Evolutionary conservation across 305 asterid species (phyloP).

Genomic region (Fraxinus floribunda): DNA sequence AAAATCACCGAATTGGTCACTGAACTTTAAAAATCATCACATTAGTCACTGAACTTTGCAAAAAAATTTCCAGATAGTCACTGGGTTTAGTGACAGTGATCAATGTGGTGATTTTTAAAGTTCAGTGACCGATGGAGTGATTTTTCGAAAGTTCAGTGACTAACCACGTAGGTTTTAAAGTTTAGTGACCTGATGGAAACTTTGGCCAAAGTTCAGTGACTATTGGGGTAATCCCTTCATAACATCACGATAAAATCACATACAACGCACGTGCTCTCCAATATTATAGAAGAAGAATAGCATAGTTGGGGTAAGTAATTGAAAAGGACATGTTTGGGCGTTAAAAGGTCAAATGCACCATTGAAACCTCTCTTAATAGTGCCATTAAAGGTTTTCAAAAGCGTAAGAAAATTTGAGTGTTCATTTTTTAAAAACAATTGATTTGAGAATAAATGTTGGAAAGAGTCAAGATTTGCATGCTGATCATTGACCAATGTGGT

Average conservation of each 20-base stretch:
- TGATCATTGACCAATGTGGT: conserved; percentile 16
- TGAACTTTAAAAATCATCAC: no score
- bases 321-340: not conserved
- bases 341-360: conserved; percentile 19
- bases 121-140: no score
- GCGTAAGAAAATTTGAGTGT: not conserved
- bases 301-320: conserved; percentile 13
- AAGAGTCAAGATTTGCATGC: conserved; percentile 12
- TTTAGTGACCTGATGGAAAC: no score
- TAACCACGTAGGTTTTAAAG: no score
- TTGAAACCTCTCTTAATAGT: not conserved
- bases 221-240: no score
- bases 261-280: not conserved
- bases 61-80: no score
- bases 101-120: no score
- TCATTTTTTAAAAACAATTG: not conserved
- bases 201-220: no score
- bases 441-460: conserved; percentile 8
- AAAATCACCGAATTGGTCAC: no score
- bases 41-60: no score
- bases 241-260: not conserved
- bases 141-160: no score
- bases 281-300: not conserved
- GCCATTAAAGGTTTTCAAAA: not conserved
- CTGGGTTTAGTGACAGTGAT: no score